phyloP scores from a whole-genome alignment of 83 land plant genomes.

The Thuja plicata region DNA sequence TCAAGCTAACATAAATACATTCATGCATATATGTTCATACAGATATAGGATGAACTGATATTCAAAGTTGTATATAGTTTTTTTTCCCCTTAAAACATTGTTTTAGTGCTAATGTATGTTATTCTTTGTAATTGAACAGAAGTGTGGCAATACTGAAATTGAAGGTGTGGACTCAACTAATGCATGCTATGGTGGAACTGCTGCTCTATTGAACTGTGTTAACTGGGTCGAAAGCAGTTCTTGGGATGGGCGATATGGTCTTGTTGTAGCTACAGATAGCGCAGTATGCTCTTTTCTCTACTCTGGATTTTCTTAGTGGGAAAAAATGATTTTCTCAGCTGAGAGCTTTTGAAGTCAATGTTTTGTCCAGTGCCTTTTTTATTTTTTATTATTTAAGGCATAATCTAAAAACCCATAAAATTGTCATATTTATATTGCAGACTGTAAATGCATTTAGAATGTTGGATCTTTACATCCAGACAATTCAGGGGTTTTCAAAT shows the following conservation, averaged over 20 bases:
- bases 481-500: not conserved
- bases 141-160: constrained; percentile 81
- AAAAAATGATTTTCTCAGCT: not conserved
- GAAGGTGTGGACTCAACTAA: constrained; percentile 99
- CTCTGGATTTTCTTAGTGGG: not conserved
- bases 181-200: constrained; percentile 99
- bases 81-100: not conserved
- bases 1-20: not conserved
- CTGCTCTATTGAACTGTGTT: constrained; percentile 90
- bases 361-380: not conserved
- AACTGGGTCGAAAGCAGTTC: constrained; percentile 96
- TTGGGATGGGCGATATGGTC: constrained; percentile 96
- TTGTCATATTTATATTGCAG: not conserved
- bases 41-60: not conserved
- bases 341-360: not conserved
- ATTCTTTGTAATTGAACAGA: constrained; percentile 41
- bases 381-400: not conserved
- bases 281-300: constrained; percentile 64
- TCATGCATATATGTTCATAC: not conserved
- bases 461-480: not conserved
- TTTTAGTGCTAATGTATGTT: not conserved
- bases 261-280: constrained; percentile 96
- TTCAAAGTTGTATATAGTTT: not conserved
- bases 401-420: not conserved
- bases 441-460: not conserved